phyloP scores from a whole-genome alignment of 495 filamentous ascomycete genomes.

The Aspergillus heteromorphus region DNA sequence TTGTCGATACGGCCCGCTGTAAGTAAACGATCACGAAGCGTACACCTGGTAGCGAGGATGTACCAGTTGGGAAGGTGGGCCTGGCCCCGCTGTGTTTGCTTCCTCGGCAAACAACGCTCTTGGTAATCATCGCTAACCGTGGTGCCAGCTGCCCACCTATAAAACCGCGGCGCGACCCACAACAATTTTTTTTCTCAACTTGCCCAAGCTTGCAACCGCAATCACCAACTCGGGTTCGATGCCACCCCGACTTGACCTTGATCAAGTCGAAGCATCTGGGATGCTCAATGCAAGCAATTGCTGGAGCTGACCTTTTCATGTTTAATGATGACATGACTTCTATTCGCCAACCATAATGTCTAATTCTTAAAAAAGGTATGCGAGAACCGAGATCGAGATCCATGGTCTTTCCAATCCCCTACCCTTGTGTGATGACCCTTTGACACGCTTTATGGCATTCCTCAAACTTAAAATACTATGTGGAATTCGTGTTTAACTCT shows the following conservation, averaged over 20 bases:
- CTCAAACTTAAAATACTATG: constrained; percentile 91
- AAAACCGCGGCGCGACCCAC: constrained; percentile 25
- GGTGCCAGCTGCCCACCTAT: constrained; percentile 9
- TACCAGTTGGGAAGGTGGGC: background rate
- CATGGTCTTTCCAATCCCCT: constrained; percentile 8
- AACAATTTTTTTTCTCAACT: constrained; percentile 33
- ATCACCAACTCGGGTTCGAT: constrained; percentile 1
- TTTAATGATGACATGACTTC: background rate
- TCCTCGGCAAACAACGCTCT: constrained; percentile 14
- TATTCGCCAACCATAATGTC: constrained; percentile 4
- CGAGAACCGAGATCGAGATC: constrained; percentile 2
- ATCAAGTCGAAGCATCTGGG: background rate
- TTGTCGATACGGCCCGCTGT: too few relatives aligned
- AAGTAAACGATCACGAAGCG: too few relatives aligned
- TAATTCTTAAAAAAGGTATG: constrained; percentile 20
- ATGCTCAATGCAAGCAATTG: background rate
- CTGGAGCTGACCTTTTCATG: background rate
- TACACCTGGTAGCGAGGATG: too few relatives aligned
- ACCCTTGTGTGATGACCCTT: constrained; percentile 71
- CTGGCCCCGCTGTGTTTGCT: constrained; percentile 7
- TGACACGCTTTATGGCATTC: constrained; percentile 88
- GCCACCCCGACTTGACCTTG: constrained; percentile 2
- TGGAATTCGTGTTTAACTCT: constrained; percentile 67
- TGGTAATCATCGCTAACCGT: constrained; percentile 12
- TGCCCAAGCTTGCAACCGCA: constrained; percentile 19